Base-by-base conservation (phyloP, 306 rosid genomes). In the Vigna trinervia region DNA sequence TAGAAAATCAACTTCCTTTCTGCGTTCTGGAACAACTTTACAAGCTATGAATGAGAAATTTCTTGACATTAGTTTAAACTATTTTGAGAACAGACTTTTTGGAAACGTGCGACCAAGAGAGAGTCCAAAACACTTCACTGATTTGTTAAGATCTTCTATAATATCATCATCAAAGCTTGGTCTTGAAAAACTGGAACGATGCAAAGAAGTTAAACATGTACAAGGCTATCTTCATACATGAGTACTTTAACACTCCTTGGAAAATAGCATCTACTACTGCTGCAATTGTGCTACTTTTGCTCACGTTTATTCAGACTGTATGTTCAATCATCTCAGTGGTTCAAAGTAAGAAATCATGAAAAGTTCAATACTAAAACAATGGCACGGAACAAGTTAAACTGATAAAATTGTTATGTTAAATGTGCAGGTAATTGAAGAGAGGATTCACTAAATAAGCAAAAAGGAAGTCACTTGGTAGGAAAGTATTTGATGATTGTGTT, bases 191-290 rank as follows among this genome's bases (percentile, higher is more conserved):
- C 34, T 4, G 0, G 5, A 30, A 0, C 4, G 5, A 30, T 3
- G 34, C 34, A 30, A 30, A 4, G 5, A 30, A 30, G 34, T 30
- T 4, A 30, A 30, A 3, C 34, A 30, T 30, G 34, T 57, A 22
- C 36, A 57, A 23, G n/a, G 62, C 62, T 23, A 23, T 57, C 62
- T 57, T 57, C 8, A 11, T 22, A 4, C 62, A 23, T 0, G n/a
- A 57, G n/a, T 26, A 57, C 63, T 23, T 57, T 36, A 57, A 57
- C n/a, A 57, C 63, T 57, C 63, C 63, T 23, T 57, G 63, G 63
- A 57, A 23, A 57, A 57, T 23, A 57, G n/a, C 38, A 57, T 57
- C 38, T 23, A 23, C 9, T 1, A 3, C 4, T 12, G 17, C 17
- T 57, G 63, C 17, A 23, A 5, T 23, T 23, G 4, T 57, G 8